These are phyloP conservation scores for Omphalotus guepiniiformis DNA, from an alignment of 768 basidiomycete genomes.

Conservation along the genomic window DNA sequence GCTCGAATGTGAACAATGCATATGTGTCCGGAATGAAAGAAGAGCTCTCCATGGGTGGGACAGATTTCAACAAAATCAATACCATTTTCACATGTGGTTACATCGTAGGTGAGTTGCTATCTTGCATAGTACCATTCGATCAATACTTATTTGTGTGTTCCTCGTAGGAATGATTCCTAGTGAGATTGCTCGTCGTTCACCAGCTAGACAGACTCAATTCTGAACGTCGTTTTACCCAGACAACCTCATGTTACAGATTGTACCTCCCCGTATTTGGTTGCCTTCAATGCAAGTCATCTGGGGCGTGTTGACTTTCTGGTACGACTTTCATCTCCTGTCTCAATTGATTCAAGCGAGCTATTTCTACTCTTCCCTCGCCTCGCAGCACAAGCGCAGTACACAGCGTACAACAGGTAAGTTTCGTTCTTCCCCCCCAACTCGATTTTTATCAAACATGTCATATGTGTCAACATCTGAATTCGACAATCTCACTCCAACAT, in stretches of 20 bases:
- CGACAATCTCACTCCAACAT: not conserved
- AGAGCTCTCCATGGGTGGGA: constrained; percentile 61
- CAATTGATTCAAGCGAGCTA: constrained; percentile 4
- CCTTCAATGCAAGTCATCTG: constrained; percentile 62
- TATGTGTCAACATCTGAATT: not conserved
- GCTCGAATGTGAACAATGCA: constrained; percentile 67
- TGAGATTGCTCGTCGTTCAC: constrained; percentile 18
- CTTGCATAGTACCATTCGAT: not conserved
- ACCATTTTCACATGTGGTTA: constrained; percentile 74
- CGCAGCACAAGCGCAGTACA: constrained; percentile 51
- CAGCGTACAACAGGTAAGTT: constrained; percentile 50
- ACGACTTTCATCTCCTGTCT: constrained; percentile 9
- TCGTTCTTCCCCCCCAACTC: not conserved
- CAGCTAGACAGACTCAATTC: not conserved
- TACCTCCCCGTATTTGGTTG: constrained; percentile 63
- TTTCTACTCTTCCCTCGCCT: not conserved
- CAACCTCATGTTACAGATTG: constrained; percentile 61
- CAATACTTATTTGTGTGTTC: not conserved
- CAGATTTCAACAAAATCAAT: constrained; percentile 65
- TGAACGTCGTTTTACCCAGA: constrained; percentile 29
- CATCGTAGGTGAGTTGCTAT: constrained; percentile 33
- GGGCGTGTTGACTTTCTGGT: constrained; percentile 66
- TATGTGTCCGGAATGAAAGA: constrained; percentile 81
- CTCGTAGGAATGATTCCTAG: constrained; percentile 61
- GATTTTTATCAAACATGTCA: not conserved